These are phyloP conservation scores for Apiotrichum gracile DNA, from an alignment of 1,284 basidiomycete genomes.

Conservation along the genomic window DNA sequence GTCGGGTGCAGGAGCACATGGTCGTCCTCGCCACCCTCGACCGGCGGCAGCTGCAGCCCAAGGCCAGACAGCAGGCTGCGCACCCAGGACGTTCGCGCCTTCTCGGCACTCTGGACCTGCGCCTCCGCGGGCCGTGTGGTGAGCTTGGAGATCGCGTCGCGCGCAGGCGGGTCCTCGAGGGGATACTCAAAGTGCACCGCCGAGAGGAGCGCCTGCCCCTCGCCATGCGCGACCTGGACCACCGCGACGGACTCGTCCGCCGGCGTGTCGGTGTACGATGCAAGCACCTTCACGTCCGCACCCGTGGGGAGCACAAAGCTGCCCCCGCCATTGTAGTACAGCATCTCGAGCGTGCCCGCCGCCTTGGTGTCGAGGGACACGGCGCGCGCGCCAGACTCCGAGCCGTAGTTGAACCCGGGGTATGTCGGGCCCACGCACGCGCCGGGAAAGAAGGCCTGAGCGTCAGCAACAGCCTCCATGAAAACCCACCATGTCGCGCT, in stretches of 20 bases:
- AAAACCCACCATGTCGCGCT: conserved; percentile 49
- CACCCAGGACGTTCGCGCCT: conserved; percentile 44
- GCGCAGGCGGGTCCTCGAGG: conserved; percentile 49
- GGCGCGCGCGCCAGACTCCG: conserved; percentile 48
- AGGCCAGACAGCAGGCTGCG: conserved; percentile 26
- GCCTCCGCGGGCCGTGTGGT: conserved; percentile 25
- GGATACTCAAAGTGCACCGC: conserved; percentile 62
- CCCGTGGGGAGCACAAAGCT: conserved; percentile 48
- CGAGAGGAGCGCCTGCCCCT: conserved; percentile 59
- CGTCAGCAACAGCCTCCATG: neutral
- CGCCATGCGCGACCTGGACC: conserved; percentile 52
- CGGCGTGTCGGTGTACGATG: conserved; percentile 41
- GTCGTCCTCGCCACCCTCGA: conserved; percentile 27
- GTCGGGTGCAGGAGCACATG: conserved; percentile 41
- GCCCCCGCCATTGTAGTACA: conserved; percentile 57
- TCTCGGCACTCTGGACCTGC: conserved; percentile 30
- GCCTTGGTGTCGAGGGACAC: conserved; percentile 40
- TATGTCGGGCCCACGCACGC: conserved; percentile 54
- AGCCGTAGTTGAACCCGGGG: conserved; percentile 54
- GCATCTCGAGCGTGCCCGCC: conserved; percentile 31
- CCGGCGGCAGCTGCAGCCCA: conserved; percentile 31
- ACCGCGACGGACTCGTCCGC: conserved; percentile 49
- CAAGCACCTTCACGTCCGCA: conserved; percentile 42
- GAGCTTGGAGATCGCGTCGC: conserved; percentile 42
- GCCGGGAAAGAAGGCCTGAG: conserved; percentile 56